Evolutionary conservation across 257 asterid genomes (phyloP), one percentile per base, ranked within the genome.

Genomic region (Plantago elongata): DNA sequence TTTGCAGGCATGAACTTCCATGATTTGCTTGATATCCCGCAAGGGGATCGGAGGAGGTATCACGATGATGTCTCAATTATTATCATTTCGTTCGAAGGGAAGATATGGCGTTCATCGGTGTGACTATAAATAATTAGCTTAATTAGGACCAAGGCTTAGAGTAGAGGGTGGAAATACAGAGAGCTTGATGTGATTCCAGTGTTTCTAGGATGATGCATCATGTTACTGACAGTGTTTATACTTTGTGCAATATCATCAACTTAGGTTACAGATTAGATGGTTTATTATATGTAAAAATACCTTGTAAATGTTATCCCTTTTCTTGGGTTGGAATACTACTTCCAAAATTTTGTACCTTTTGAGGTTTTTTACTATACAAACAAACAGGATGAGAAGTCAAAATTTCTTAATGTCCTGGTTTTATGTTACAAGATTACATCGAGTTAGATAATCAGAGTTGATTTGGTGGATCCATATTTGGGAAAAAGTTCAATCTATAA

Each of bases 61-160:
- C 96, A 86, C 9, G 99, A 86, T 14, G 99, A 89, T 67, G 99
- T 87, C 59, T 89, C 99, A 17, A 75, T 86, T 15, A 92, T 92
- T 57, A 84, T 92, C 52, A 86, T 92, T 40, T 92, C 99, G 2
- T 84, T 92, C 64, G 97, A 92, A 74, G 97, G 98, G 72, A 83
- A 85, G 84, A 84, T 91, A 70, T 91, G 98, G 98, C 84, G 87
- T 8, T 91, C 95, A 1, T 86, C 89, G 10, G 84, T 79, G 75
- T 88, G 78, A 69, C 44, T 51, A 60, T 22, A 52, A 15, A 60
- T 22, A 52, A 15, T 29, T 14, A 15, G 67, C 42, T n/a, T n/a
- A n/a, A 9, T 18, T 61, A 66, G 69, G 75, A 64, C 34, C 56
- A 66, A 49, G 69, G 15, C 22, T 51, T 58, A 54, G 65, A 7